Percentiles rank a stretch among this genome's conserved stretches.
These are phyloP conservation scores for Bondarzewia mesenterica DNA, from an alignment of 1,284 basidiomycete genomes.

Conservation along the genomic window DNA sequence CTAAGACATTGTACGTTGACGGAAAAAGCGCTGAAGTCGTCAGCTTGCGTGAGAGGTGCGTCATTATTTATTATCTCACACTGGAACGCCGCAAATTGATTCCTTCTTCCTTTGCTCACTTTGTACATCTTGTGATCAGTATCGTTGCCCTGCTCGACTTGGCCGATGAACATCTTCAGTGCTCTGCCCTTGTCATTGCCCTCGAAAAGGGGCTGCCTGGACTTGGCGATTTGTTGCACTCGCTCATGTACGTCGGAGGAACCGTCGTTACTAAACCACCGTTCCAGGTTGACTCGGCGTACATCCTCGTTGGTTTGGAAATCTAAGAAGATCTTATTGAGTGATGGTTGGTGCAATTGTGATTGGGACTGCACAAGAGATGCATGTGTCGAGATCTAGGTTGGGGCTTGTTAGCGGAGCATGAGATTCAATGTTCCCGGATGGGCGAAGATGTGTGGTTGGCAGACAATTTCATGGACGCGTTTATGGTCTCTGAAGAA, in stretches of 20 bases:
- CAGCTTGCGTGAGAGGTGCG: slow-evolving; percentile 71
- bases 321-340: slow-evolving; percentile 26
- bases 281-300: slow-evolving; percentile 61
- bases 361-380: no score
- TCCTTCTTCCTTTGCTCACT: background rate
- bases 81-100: background rate
- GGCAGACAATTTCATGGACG: background rate
- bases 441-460: no score
- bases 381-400: no score
- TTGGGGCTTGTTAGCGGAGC: background rate
- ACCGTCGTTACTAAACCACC: slow-evolving; percentile 68
- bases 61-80: slow-evolving; percentile 8
- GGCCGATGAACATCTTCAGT: slow-evolving; percentile 70
- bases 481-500: background rate
- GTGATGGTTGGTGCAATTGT: background rate
- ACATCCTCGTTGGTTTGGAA: slow-evolving; percentile 72
- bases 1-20: slow-evolving; percentile 72
- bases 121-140: slow-evolving; percentile 27
- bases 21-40: slow-evolving; percentile 72
- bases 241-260: slow-evolving; percentile 79
- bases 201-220: slow-evolving; percentile 52
- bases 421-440: background rate
- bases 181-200: slow-evolving; percentile 69
- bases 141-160: slow-evolving; percentile 78
- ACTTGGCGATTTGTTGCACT: slow-evolving; percentile 61